Conservation (phyloP, 352 stramenopile species). For the Thalassiosira ordinaria region DNA sequence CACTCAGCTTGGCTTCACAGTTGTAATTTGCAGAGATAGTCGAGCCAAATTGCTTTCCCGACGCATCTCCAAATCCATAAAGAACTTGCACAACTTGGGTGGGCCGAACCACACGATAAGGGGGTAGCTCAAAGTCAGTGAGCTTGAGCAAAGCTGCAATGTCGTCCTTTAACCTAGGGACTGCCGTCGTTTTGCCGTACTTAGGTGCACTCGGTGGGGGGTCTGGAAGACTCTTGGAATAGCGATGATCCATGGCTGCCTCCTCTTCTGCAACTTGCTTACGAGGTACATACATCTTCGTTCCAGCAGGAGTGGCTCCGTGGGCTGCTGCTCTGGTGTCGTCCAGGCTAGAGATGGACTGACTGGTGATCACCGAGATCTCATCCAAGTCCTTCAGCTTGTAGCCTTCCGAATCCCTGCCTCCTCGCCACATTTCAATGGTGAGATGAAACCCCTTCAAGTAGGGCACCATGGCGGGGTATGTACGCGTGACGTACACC, state of each 20-base stretch:
- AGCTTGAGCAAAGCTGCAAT: constrained; percentile 37
- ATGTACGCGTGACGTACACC: constrained; percentile 23
- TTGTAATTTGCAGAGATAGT: background rate
- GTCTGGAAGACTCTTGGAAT: constrained; percentile 18
- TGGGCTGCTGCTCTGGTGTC: too few relatives aligned
- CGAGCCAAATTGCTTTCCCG: constrained; percentile 38
- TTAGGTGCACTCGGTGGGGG: too few relatives aligned
- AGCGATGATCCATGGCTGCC: background rate
- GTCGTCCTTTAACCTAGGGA: constrained; percentile 52
- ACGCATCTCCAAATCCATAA: constrained; percentile 58
- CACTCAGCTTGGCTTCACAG: background rate
- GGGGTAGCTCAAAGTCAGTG: background rate
- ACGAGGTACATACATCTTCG: constrained; percentile 35
- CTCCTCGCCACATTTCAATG: constrained; percentile 33
- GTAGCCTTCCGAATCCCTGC: constrained; percentile 39
- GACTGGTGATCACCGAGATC: too few relatives aligned
- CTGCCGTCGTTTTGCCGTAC: too few relatives aligned
- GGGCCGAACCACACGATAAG: constrained; percentile 4
- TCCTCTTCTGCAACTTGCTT: background rate
- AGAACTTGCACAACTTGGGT: constrained; percentile 1
- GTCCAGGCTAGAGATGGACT: too few relatives aligned
- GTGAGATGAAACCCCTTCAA: constrained; percentile 52
- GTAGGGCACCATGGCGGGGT: constrained; percentile 22
- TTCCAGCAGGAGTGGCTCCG: too few relatives aligned
- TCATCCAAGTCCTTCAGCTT: constrained; percentile 9